A percentile compares a stretch with the other conserved stretches of the same genome.
These are phyloP conservation scores for Collybia nuda DNA, from an alignment of 768 basidiomycete genomes.

Conservation along the genomic window DNA sequence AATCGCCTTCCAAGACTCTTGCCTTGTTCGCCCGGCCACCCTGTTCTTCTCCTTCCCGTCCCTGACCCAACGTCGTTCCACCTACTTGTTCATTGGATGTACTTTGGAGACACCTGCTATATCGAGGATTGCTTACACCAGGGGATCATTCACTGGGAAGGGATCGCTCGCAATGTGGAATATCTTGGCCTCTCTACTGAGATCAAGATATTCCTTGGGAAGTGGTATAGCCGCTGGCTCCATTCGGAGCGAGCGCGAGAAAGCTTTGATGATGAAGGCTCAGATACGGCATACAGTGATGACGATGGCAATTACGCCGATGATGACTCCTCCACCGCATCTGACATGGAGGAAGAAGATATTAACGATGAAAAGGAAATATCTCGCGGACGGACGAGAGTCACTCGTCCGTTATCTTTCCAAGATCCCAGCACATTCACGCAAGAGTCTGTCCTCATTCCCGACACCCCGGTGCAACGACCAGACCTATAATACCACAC, in stretches of 20 bases:
- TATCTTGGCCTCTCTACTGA: constrained; percentile 77
- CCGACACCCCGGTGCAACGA: constrained; percentile 1
- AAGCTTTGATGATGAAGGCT: constrained; percentile 26
- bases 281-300: constrained; percentile 22
- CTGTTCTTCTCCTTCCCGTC: constrained; percentile 70
- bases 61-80: constrained; percentile 74
- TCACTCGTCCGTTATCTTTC: constrained; percentile 38
- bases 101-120: constrained; percentile 66
- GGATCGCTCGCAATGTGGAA: constrained; percentile 85
- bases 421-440: constrained; percentile 16
- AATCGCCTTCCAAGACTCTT: constrained; percentile 67
- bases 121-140: constrained; percentile 69
- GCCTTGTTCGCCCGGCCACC: constrained; percentile 64
- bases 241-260: constrained; percentile 34
- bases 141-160: constrained; percentile 78
- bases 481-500: background rate
- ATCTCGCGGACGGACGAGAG: constrained; percentile 38
- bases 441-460: constrained; percentile 14
- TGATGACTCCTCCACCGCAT: constrained; percentile 27
- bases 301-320: constrained; percentile 22
- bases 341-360: constrained; percentile 11
- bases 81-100: constrained; percentile 77
- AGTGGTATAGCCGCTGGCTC: constrained; percentile 72
- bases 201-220: constrained; percentile 74
- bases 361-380: constrained; percentile 36